Base-by-base conservation (phyloP, 208 protist species). In the Tetramitus jugosus region DNA sequence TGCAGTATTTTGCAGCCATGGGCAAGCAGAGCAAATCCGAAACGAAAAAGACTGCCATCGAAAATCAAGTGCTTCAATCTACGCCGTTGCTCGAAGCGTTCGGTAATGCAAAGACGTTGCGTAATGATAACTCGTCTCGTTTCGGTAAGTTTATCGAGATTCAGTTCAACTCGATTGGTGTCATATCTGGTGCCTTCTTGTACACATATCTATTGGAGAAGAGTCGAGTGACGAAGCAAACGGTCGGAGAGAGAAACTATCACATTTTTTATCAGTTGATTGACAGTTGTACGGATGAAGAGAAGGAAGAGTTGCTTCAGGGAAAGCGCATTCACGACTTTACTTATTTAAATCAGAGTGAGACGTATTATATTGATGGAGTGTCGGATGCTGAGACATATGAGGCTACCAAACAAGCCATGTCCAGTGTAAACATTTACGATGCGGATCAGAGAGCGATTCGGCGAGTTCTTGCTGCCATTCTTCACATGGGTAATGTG, bases 401-500 rank as follows among this genome's bases (percentile, higher is more conserved):
- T 76, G 43, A 86, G 60, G 87, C 82, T 33, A 87, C 94, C 23
- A 85, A 84, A 42, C 78, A 91, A 56, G 91, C 92, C 0, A 85
- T 97, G 52, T 78, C 45, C 61, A 71, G 77, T 45, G 84, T 95
- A 60, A 89, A 88, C 10, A 84, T 96, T 65, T 40, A 33, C 13
- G 46, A 53, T n/a, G 79, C 76, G 17, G 82, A 87, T 31, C 77
- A 92, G 72, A 81, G 83, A 20, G n/a, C n/a, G n/a, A n/a, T n/a
- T n/a, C n/a, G n/a, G n/a, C n/a, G n/a, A n/a, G n/a, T n/a, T n/a
- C n/a, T n/a, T n/a, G n/a, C n/a, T n/a, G n/a, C n/a, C n/a, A n/a
- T n/a, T n/a, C n/a, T 98, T 2, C 92, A 96, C 78, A 64, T 97
- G 3, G 94, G 94, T 20, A 92, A 97, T 82, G 81, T 96, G 46